Conservation (phyloP, 1,284 basidiomycete genomes). For the Sphaerobolus stellatus region DNA sequence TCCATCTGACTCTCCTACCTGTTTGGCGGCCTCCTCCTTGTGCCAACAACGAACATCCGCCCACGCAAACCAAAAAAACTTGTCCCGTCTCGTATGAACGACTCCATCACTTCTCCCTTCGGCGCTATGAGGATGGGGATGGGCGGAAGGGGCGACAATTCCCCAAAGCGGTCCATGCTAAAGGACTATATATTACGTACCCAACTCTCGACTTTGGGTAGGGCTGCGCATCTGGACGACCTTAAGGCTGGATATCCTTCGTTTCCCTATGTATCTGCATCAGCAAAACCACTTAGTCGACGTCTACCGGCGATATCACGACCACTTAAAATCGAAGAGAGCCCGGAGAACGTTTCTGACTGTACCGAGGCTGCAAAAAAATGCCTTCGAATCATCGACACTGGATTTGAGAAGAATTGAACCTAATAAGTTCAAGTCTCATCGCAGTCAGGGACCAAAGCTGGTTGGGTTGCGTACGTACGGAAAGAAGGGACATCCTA, state of each 20-base stretch:
- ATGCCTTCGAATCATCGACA: conserved; percentile 32
- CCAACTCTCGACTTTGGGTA: conserved; percentile 40
- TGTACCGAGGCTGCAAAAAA: conserved; percentile 39
- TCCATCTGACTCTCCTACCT: too few relatives aligned
- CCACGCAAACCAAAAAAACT: too few relatives aligned
- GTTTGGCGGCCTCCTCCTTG: too few relatives aligned
- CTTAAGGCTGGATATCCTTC: conserved; percentile 33
- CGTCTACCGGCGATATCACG: conserved; percentile 16
- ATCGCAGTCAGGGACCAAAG: too few relatives aligned
- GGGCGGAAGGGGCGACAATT: too few relatives aligned
- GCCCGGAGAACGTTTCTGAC: conserved; percentile 41
- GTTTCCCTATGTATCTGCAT: conserved; percentile 43
- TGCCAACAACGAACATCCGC: too few relatives aligned
- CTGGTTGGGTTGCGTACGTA: too few relatives aligned
- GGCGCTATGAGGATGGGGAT: too few relatives aligned
- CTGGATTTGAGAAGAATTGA: conserved; percentile 30
- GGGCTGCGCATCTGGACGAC: conserved; percentile 30
- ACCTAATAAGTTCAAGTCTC: too few relatives aligned
- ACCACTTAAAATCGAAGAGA: conserved; percentile 39
- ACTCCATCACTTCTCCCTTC: too few relatives aligned
- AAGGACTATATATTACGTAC: conserved; percentile 33
- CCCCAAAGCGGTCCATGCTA: conserved; percentile 36
- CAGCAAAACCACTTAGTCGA: conserved; percentile 40
- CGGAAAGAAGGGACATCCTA: too few relatives aligned
- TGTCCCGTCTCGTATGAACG: too few relatives aligned